Base-by-base conservation (phyloP, 352 stramenopile genomes). In the Pythium rishiriense region DNA sequence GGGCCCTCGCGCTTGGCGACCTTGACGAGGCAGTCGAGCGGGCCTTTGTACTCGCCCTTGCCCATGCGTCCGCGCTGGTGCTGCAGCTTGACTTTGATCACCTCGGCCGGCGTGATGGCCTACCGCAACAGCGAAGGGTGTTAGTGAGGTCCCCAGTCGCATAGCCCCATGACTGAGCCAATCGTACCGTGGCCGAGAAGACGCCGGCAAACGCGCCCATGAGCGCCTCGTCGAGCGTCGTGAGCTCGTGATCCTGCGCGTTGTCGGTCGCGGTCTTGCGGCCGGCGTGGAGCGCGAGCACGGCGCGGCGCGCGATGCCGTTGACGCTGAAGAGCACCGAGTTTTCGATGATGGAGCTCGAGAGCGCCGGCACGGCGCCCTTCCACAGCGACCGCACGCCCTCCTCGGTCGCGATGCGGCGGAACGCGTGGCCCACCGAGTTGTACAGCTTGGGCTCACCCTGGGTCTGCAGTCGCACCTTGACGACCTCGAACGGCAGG, bases 271-370 rank as follows among this genome's bases (percentile, higher is more conserved):
- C 68, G 29, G 76, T 60, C 42, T 76, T 66, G 50, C 78, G 76
- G 21, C 52, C 43, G 11, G 75, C 71, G 62, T 91, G 78, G 59
- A 90, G 47, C 22, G 77, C 73, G 28, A 93, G 52, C 37, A 91
- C 74, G 0, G 83, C 72, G 29, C 86, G 86, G n/a, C 85, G 79
- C 26, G 89, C 79, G 37, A 89, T 76, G 19, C 87, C 88, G 51
- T 96, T 96, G 45, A 82, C 86, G 37, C 81, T 94, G 62, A 97
- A 97, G 25, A 97, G 78, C 53, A 97, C 89, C 47, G 89, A 88
- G 72, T 97, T 97, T 55, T 97, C 89, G 50, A 97, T 88, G 63
- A 96, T 87, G 25, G 89, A 90, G 72, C 85, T 94, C 37, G 80
- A 89, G 19, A 97, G 80, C 54, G 89, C 89, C 2, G 89, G 89